Evolutionary conservation across 148 eudicot genomes (phyloP), one percentile per base, ranked within the genome.

Genomic region (Drosera capensis): DNA sequence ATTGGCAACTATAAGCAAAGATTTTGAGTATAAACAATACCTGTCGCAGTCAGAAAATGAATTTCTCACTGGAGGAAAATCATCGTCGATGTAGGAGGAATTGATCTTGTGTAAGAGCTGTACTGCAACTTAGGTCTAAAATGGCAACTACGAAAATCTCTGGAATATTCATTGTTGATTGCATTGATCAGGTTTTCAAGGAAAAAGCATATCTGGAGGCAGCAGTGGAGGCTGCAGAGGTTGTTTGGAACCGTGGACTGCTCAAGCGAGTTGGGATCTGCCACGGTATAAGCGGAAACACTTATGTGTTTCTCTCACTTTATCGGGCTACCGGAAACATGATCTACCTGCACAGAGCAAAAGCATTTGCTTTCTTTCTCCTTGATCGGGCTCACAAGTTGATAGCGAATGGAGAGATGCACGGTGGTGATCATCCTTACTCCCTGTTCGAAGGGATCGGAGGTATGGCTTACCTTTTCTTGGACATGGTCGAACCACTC

Each of bases 361-460:
- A 81, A 54, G 85, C 92, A 16, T 81, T 81, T 52, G 74, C 70
- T 9, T 61, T 67, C 57, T 77, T 71, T 56, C 66, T 74, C 25
- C 72, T 67, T 25, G 76, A 71, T 24, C 71, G 60, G 59, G 74
- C 67, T 30, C 62, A 51, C 30, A 57, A 40, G 55, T 77, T 78
- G 8, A 70, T 82, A 44, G 49, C 81, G 11, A 52, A 50, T 5
- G 77, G 79, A 46, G 48, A 66, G 11, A 74, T 82, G 79, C 73
- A 78, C 45, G 67, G 69, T 36, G 82, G 94, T 28, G 82, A 78
- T 42, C 44, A 51, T 41, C 72, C 73, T 7, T 75, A 67, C 63
- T 82, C 86, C 12, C 44, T 82, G 48, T 75, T 82, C 63, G 94
- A 72, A 78, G 94, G 94, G 21, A 44, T 75, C 34, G 86, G 70